Evolutionary conservation across 169 alveolate genomes (phyloP).

Genomic region (Plasmodium coatneyi): DNA sequence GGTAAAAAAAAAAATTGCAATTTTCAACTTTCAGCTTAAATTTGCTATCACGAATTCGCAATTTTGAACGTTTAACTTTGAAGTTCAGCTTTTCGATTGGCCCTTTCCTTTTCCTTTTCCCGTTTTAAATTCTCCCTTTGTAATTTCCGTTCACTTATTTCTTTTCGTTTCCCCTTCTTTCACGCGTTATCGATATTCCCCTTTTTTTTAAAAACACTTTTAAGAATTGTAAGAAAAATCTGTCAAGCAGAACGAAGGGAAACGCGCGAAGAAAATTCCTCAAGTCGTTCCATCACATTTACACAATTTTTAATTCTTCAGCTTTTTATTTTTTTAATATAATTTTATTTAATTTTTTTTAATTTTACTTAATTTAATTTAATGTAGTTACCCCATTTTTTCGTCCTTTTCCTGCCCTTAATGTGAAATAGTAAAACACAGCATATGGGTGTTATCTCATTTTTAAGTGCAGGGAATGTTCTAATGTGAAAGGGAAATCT

Average conservation of each 20-base stretch:
- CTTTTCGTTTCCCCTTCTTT: background rate
- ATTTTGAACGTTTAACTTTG: slow-evolving; percentile 2
- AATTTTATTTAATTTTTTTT: no score
- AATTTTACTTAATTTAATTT: background rate
- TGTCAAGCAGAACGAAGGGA: slow-evolving; percentile 13
- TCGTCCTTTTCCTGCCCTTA: background rate
- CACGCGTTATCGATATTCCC: background rate
- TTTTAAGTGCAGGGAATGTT: slow-evolving; percentile 6
- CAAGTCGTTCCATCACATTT: background rate
- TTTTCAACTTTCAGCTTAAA: background rate
- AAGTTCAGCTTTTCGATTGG: background rate
- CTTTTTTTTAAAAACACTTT: background rate
- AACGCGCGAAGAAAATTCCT: slow-evolving; percentile 4
- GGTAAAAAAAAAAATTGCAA: background rate
- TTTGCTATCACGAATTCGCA: background rate
- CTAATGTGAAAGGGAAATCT: slow-evolving; percentile 6
- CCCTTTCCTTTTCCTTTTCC: background rate
- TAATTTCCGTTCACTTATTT: background rate
- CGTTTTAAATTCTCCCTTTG: slow-evolving; percentile 7
- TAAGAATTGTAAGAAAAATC: background rate
- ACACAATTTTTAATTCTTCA: slow-evolving; percentile 14
- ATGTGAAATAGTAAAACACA: background rate
- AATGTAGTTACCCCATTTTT: background rate
- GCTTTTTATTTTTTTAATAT: no score
- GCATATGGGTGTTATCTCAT: background rate